phyloP scores from a whole-genome alignment of 345 rosid genomes.

The Draba incana region DNA sequence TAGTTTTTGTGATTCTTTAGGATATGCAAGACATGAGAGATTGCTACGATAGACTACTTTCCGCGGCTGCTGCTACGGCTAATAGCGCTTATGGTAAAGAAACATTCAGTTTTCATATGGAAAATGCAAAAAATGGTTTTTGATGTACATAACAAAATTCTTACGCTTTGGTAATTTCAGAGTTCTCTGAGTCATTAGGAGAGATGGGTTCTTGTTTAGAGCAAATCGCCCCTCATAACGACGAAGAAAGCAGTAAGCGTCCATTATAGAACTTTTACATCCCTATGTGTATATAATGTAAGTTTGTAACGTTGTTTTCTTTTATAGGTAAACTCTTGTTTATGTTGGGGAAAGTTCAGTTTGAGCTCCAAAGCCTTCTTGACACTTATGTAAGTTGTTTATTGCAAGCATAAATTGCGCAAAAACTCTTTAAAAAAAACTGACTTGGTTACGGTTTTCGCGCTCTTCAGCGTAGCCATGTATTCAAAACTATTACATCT shows the following conservation, averaged over 20 bases:
- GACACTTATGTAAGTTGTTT: constrained; percentile 84
- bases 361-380: constrained; percentile 83
- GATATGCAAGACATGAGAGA: constrained; percentile 90
- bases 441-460: constrained; percentile 17
- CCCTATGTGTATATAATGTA: neutral
- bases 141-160: neutral
- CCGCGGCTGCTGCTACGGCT: constrained; percentile 93
- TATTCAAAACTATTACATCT: constrained; percentile 74
- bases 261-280: neutral
- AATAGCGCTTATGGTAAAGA: constrained; percentile 88
- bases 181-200: constrained; percentile 91
- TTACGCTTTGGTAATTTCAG: constrained; percentile 42
- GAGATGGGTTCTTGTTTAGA: constrained; percentile 95
- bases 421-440: constrained; percentile 11
- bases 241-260: constrained; percentile 72
- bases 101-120: neutral
- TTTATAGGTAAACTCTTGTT: constrained; percentile 69
- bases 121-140: constrained; percentile 3
- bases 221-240: constrained; percentile 67
- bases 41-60: constrained; percentile 93
- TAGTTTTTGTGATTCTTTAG: constrained; percentile 41
- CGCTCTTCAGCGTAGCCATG: constrained; percentile 74
- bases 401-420: neutral
- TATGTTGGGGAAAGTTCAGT: constrained; percentile 81
- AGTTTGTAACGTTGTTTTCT: constrained; percentile 13